These are phyloP conservation scores for Suillus fuscotomentosus DNA, from an alignment of 768 basidiomycete genomes.

Conservation along the genomic window DNA sequence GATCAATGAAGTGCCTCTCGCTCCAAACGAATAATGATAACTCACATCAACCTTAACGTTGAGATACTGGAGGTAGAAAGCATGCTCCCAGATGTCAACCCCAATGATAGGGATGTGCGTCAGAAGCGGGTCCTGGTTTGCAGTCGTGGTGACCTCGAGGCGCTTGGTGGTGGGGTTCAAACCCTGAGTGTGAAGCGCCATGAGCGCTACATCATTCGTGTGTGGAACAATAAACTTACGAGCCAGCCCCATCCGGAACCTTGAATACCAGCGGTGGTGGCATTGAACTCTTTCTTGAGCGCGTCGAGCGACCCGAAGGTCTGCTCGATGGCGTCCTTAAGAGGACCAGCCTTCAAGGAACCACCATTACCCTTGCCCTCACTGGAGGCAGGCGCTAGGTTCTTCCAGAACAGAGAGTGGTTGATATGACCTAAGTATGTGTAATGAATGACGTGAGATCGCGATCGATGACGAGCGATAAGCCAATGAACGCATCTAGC, in stretches of 20 bases:
- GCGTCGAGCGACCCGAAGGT: conserved; percentile 70
- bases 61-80: conserved; percentile 94
- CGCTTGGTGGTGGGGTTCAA: conserved; percentile 61
- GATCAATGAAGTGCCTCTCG: conserved; percentile 2
- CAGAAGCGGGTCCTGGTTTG: conserved; percentile 94
- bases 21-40: conserved; percentile 15
- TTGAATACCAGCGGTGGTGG: conserved; percentile 82
- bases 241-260: conserved; percentile 98
- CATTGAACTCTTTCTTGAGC: conserved; percentile 81
- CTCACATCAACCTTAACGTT: conserved; percentile 92
- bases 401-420: conserved; percentile 96
- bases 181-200: conserved; percentile 45
- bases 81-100: conserved; percentile 95
- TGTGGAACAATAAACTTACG: conserved; percentile 44
- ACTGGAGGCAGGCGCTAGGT: conserved; percentile 66
- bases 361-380: conserved; percentile 62
- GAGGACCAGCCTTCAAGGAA: conserved; percentile 54
- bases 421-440: conserved; percentile 75
- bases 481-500: neutral
- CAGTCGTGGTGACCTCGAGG: conserved; percentile 86
- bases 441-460: conserved; percentile 8
- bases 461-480: conserved; percentile 14
- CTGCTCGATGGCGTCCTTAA: conserved; percentile 62
- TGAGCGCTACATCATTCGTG: neutral
- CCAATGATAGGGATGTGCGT: conserved; percentile 80